These are phyloP conservation scores for Poa annua DNA, from an alignment of 176 grass and related monocot genomes.

Conservation along the genomic window DNA sequence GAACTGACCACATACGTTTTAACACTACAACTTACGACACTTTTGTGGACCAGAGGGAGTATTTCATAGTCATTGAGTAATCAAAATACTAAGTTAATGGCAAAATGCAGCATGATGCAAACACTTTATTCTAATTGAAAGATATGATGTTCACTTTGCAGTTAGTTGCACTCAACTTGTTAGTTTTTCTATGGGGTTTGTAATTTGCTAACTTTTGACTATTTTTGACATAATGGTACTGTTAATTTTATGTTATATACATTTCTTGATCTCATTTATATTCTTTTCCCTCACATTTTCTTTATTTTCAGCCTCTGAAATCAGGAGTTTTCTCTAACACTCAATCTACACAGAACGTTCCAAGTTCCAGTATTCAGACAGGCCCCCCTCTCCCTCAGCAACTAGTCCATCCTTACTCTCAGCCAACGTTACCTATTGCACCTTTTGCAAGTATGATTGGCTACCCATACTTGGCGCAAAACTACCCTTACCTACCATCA, in stretches of 20 bases:
- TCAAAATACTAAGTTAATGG: neutral
- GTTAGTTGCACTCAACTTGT: neutral
- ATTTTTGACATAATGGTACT: neutral
- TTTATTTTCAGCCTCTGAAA: constrained; percentile 64
- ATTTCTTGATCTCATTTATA: neutral
- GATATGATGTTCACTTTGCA: neutral
- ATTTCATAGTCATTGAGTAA: neutral
- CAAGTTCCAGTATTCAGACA: constrained; percentile 55
- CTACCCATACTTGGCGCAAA: constrained; percentile 83
- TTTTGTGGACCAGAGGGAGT: too few relatives aligned
- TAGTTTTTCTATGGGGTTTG: neutral
- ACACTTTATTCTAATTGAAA: neutral
- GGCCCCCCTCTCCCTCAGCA: constrained; percentile 78
- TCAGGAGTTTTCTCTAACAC: constrained; percentile 70
- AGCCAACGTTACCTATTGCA: constrained; percentile 75
- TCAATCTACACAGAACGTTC: constrained; percentile 66
- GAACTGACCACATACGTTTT: neutral
- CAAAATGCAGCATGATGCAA: neutral
- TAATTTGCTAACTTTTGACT: neutral
- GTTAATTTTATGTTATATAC: constrained; percentile 11
- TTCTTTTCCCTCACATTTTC: neutral
- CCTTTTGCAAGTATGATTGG: constrained; percentile 89
- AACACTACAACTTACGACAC: too few relatives aligned
- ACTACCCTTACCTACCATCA: constrained; percentile 88
- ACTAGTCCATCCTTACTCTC: constrained; percentile 89